Evolutionary conservation across 73 alveolate species (phyloP).

Genomic region (Stentor roeselii): DNA sequence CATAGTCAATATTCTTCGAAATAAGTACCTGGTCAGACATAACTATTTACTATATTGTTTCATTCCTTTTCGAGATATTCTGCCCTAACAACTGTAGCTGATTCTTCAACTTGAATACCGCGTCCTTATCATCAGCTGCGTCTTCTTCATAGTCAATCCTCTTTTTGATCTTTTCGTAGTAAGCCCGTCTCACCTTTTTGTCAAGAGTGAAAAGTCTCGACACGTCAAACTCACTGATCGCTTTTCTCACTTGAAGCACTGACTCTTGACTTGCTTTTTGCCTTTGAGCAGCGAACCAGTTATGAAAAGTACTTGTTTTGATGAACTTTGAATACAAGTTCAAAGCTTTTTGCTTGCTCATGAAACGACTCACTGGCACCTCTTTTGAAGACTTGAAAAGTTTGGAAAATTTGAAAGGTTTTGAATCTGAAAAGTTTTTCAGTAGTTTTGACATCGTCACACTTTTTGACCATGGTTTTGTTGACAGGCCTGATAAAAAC

Average conservation of each 20-base stretch:
- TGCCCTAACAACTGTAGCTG: background rate
- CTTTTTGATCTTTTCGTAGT: background rate
- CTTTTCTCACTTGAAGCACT: background rate
- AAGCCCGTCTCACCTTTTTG: background rate
- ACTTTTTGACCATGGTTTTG: background rate
- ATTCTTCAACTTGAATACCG: background rate
- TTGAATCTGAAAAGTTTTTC: too few species aligned
- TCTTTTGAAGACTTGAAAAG: too few species aligned
- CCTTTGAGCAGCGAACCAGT: slow-evolving; percentile 13
- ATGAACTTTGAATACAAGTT: slow-evolving; percentile 2
- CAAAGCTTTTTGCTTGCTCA: background rate
- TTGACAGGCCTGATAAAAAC: background rate
- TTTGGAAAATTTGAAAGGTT: too few species aligned
- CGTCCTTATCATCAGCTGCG: background rate
- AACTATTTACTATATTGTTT: background rate
- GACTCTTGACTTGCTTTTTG: slow-evolving; percentile 19
- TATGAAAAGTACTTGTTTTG: background rate
- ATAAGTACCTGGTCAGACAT: background rate
- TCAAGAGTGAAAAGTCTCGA: background rate
- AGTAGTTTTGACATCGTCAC: too few species aligned
- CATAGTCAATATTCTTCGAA: slow-evolving; percentile 25
- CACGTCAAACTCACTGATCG: slow-evolving; percentile 6
- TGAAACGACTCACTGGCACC: background rate
- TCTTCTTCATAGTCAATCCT: slow-evolving; percentile 1
- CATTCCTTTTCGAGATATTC: background rate